These are phyloP conservation scores for Nakaseomyces delphensis DNA, from an alignment of 1,139 yeast species.

Conservation along the genomic window DNA sequence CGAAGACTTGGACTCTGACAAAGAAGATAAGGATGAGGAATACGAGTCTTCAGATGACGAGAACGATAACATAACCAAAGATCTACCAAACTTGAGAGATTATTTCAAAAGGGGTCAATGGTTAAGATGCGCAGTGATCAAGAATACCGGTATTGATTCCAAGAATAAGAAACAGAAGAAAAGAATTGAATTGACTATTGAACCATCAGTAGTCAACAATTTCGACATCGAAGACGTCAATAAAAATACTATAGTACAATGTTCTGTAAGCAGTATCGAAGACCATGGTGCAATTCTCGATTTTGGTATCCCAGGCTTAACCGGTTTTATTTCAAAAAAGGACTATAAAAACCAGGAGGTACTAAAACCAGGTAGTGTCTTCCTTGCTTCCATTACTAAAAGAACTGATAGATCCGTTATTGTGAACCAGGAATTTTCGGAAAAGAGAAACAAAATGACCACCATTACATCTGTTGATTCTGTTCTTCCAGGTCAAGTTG, in stretches of 20 bases:
- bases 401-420: slow-evolving; percentile 54
- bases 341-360: slow-evolving; percentile 37
- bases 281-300: slow-evolving; percentile 84
- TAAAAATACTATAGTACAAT: slow-evolving; percentile 60
- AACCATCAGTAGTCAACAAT: slow-evolving; percentile 64
- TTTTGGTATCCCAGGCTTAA: slow-evolving; percentile 47
- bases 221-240: slow-evolving; percentile 53
- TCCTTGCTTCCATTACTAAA: slow-evolving; percentile 42
- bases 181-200: slow-evolving; percentile 64
- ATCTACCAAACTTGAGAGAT: slow-evolving; percentile 47
- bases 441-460: slow-evolving; percentile 41
- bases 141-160: slow-evolving; percentile 35
- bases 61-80: slow-evolving; percentile 28
- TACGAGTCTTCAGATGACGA: slow-evolving; percentile 31
- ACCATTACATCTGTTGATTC: slow-evolving; percentile 67
- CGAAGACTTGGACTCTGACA: slow-evolving; percentile 35
- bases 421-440: slow-evolving; percentile 38
- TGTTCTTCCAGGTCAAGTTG: slow-evolving; percentile 73
- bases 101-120: slow-evolving; percentile 72
- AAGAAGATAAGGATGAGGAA: slow-evolving; percentile 33
- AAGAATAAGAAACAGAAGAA: slow-evolving; percentile 37
- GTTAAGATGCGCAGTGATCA: slow-evolving; percentile 68
- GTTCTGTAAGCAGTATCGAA: slow-evolving; percentile 68
- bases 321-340: slow-evolving; percentile 73
- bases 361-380: slow-evolving; percentile 39